Evolutionary conservation across 176 grass and related monocot species (phyloP).

Genomic region (Elymus sibiricus): DNA sequence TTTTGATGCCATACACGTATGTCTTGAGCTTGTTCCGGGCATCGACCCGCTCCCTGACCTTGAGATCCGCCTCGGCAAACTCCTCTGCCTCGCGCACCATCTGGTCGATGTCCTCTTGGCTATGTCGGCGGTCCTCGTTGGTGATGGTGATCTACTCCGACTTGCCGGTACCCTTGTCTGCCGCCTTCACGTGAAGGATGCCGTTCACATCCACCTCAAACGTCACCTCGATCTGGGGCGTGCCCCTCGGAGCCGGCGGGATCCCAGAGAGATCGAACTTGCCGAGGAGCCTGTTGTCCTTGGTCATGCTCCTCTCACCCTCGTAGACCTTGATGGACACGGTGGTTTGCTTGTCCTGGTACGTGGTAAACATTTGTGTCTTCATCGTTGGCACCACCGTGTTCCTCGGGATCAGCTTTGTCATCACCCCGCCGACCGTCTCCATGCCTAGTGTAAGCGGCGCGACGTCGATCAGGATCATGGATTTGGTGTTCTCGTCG

Average conservation of each 20-base stretch:
- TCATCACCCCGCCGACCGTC: background rate
- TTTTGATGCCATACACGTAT: background rate
- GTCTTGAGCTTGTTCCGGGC: background rate
- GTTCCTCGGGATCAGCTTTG: slow-evolving; percentile 8
- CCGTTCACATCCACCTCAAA: slow-evolving; percentile 4
- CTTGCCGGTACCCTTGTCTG: slow-evolving; percentile 1
- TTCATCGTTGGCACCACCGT: background rate
- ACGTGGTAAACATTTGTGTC: background rate
- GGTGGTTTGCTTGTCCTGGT: background rate
- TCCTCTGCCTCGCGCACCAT: slow-evolving; percentile 4
- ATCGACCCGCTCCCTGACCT: background rate
- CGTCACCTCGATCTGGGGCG: background rate
- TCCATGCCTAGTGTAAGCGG: background rate
- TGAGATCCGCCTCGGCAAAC: background rate
- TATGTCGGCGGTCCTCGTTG: background rate
- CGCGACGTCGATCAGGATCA: background rate
- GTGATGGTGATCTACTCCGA: slow-evolving; percentile 12
- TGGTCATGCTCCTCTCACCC: background rate
- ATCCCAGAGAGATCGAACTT: background rate
- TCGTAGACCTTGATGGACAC: slow-evolving; percentile 13
- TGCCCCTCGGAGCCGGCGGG: slow-evolving; percentile 3
- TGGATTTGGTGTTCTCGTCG: background rate
- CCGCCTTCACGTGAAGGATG: slow-evolving; percentile 1
- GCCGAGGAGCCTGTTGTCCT: background rate
- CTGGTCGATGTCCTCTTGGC: slow-evolving; percentile 1